phyloP scores from a whole-genome alignment of 331 rosid species.

The Cydonia oblonga region DNA sequence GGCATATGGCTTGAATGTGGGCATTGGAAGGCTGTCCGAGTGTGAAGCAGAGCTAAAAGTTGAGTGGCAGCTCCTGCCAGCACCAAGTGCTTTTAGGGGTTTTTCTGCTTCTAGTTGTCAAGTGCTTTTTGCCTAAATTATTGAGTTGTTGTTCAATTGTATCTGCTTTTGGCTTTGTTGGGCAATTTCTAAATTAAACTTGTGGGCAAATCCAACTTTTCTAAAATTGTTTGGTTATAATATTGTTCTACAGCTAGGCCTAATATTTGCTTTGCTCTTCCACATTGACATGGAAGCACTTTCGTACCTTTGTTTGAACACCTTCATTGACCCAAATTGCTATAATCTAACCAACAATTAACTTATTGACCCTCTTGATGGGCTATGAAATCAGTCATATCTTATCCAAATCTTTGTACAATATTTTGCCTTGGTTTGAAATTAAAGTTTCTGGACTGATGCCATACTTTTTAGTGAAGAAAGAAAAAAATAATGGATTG shows the following conservation, averaged over 20 bases:
- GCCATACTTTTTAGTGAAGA: not conserved
- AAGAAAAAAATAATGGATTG: not conserved
- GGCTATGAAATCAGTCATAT: slow-evolving; percentile 1
- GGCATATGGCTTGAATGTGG: slow-evolving; percentile 36
- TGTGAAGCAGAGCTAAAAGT: slow-evolving; percentile 9
- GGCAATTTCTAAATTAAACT: not conserved
- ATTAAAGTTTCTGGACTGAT: not conserved
- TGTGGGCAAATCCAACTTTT: not conserved
- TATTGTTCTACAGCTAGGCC: not conserved
- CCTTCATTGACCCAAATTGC: not conserved
- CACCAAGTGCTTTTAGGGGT: slow-evolving; percentile 19
- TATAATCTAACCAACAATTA: not conserved
- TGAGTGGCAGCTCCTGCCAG: slow-evolving; percentile 46
- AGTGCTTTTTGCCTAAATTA: slow-evolving; percentile 35
- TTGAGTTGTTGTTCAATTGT: not conserved
- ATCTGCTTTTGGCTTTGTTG: too few relatives aligned
- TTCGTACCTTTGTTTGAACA: not conserved
- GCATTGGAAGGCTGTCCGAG: slow-evolving; percentile 27
- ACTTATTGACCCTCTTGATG: not conserved
- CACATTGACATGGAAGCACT: not conserved
- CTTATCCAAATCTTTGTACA: slow-evolving; percentile 2
- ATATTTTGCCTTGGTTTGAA: not conserved
- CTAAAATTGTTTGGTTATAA: not conserved
- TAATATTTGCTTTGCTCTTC: not conserved
- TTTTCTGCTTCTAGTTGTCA: slow-evolving; percentile 37